A percentile compares a stretch with the other conserved stretches of the same genome.
These are phyloP conservation scores for Calonectria hongkongensis DNA, from an alignment of 2,329 filamentous ascomycete species.

Conservation along the genomic window DNA sequence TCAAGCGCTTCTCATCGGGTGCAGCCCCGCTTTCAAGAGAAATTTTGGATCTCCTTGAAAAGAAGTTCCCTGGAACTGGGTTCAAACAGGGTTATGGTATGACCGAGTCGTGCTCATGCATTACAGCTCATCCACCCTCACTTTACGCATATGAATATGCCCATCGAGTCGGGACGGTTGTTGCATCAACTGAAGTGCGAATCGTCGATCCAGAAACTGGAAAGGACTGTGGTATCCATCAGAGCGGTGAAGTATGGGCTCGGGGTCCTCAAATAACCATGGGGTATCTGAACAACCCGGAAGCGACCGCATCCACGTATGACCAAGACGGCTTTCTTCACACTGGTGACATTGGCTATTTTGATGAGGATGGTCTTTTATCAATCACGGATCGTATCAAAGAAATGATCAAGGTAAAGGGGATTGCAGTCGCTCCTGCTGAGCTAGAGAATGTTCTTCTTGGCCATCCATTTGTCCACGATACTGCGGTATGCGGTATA, in stretches of 20 bases:
- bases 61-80: conserved; percentile 74
- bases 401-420: conserved; percentile 82
- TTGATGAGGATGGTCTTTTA: conserved; percentile 74
- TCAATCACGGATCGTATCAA: conserved; percentile 78
- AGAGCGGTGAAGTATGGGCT: conserved; percentile 70
- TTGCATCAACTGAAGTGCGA: conserved; percentile 76
- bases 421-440: conserved; percentile 76
- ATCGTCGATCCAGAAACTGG: conserved; percentile 73
- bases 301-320: conserved; percentile 68
- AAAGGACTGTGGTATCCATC: conserved; percentile 69
- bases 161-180: conserved; percentile 72
- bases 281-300: conserved; percentile 68
- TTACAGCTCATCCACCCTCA: conserved; percentile 75
- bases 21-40: conserved; percentile 75
- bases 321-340: conserved; percentile 74
- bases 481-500: conserved; percentile 73
- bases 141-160: conserved; percentile 75
- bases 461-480: conserved; percentile 73
- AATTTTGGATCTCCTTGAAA: conserved; percentile 73
- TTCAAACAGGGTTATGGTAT: conserved; percentile 82
- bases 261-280: conserved; percentile 69
- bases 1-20: conserved; percentile 75
- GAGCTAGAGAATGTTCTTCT: conserved; percentile 79
- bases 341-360: conserved; percentile 74
- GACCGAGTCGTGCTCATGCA: conserved; percentile 79